A percentile compares a stretch with the other conserved stretches of the same genome.
These are phyloP conservation scores for Linum lewisii DNA, from an alignment of 345 rosid species.

Conservation along the genomic window DNA sequence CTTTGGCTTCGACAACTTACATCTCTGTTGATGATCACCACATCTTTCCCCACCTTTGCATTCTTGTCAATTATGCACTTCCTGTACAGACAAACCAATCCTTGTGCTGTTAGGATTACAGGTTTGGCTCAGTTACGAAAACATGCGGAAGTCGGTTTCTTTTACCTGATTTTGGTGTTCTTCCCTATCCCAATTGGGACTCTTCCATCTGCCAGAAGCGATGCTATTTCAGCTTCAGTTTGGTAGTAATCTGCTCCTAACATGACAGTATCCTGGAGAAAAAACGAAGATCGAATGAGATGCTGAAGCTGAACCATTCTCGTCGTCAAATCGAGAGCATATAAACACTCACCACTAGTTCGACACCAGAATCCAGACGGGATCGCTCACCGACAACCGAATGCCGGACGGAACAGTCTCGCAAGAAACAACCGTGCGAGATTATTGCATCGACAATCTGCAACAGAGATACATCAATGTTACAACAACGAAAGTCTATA, in stretches of 20 bases:
- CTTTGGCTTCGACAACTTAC: constrained; percentile 28
- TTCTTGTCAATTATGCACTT: constrained; percentile 95
- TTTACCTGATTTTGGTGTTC: constrained; percentile 67
- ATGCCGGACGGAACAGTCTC: constrained; percentile 63
- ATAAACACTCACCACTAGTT: constrained; percentile 48
- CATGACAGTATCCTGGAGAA: constrained; percentile 74
- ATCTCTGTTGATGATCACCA: constrained; percentile 63
- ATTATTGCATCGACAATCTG: constrained; percentile 77
- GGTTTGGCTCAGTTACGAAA: not conserved
- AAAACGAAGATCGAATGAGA: constrained; percentile 6
- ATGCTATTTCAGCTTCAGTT: constrained; percentile 86
- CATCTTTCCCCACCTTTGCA: constrained; percentile 77
- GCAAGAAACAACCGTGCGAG: constrained; percentile 93
- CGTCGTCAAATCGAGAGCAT: not conserved
- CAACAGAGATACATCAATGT: constrained; percentile 15
- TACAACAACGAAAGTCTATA: not conserved
- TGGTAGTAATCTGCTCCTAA: constrained; percentile 87
- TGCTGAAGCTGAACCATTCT: not conserved
- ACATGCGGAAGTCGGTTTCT: not conserved
- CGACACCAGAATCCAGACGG: constrained; percentile 78
- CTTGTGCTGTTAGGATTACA: not conserved
- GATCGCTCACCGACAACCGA: constrained; percentile 90
- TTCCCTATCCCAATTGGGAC: constrained; percentile 82
- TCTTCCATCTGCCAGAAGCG: constrained; percentile 72
- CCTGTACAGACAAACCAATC: constrained; percentile 33